These are phyloP conservation scores for Cylindrotheca fusiformis DNA, from an alignment of 108 stramenopile species.

Conservation along the genomic window DNA sequence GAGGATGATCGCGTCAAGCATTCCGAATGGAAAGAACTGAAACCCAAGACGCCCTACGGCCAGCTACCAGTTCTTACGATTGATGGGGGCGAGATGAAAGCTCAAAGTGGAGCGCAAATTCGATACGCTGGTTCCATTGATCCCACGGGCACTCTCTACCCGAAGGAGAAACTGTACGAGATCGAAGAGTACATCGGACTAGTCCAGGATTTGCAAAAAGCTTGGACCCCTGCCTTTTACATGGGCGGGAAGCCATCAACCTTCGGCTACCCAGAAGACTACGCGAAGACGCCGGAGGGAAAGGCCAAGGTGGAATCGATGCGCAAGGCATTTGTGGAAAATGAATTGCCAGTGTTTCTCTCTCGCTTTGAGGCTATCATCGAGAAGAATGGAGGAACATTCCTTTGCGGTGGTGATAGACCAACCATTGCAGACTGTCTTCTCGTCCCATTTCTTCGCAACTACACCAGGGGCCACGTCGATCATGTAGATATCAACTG, in stretches of 20 bases:
- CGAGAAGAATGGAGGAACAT: constrained; percentile 33
- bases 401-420: constrained; percentile 29
- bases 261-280: constrained; percentile 55
- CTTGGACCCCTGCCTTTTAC: constrained; percentile 42
- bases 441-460: constrained; percentile 30
- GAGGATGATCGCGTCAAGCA: constrained; percentile 50
- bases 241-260: constrained; percentile 49
- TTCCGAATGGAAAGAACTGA: constrained; percentile 55
- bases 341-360: constrained; percentile 53
- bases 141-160: constrained; percentile 36
- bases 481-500: constrained; percentile 61
- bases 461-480: constrained; percentile 49
- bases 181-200: constrained; percentile 64
- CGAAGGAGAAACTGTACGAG: constrained; percentile 37
- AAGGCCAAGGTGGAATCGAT: constrained; percentile 47
- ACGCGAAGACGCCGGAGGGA: constrained; percentile 45
- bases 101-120: constrained; percentile 62
- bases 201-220: constrained; percentile 50
- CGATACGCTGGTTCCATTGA: constrained; percentile 34
- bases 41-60: constrained; percentile 65
- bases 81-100: constrained; percentile 39
- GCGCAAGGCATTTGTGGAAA: constrained; percentile 39
- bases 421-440: constrained; percentile 75
- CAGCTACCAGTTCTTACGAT: constrained; percentile 61
- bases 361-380: constrained; percentile 29